phyloP scores from a whole-genome alignment of 192 early-diverging fungal genomes.

The Spinellus fusiger region DNA sequence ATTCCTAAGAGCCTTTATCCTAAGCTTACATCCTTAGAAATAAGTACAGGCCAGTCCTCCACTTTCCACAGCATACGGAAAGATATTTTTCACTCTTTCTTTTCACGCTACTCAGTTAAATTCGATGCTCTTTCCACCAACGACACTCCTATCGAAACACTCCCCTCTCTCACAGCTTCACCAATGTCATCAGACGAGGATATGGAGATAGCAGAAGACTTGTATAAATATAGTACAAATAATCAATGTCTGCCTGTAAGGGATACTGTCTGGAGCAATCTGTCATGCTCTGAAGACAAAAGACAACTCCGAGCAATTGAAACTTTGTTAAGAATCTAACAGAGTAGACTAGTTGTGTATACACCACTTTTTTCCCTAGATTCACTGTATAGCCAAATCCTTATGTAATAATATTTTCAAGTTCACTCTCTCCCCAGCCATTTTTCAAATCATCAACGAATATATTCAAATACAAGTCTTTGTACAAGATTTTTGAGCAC shows the following conservation, averaged over 20 bases:
- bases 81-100: background rate
- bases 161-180: constrained; percentile 8
- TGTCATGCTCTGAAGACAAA: constrained; percentile 28
- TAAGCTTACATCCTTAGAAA: constrained; percentile 49
- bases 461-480: no score
- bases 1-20: constrained; percentile 84
- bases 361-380: no score
- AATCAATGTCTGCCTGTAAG: constrained; percentile 1
- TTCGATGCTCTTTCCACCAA: background rate
- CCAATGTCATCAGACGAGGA: constrained; percentile 15
- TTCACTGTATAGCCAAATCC: no score
- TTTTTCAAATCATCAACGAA: no score
- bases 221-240: background rate
- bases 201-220: background rate
- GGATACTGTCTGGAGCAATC: constrained; percentile 26
- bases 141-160: background rate
- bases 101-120: background rate
- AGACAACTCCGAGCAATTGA: constrained; percentile 22
- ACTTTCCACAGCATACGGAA: constrained; percentile 5
- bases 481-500: no score
- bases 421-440: no score
- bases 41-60: constrained; percentile 10
- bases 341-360: no score
- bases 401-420: no score
- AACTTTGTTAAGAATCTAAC: constrained; percentile 15